These are phyloP conservation scores for Parafenestella ontariensis DNA, from an alignment of 2,329 filamentous ascomycete species.

Conservation along the genomic window DNA sequence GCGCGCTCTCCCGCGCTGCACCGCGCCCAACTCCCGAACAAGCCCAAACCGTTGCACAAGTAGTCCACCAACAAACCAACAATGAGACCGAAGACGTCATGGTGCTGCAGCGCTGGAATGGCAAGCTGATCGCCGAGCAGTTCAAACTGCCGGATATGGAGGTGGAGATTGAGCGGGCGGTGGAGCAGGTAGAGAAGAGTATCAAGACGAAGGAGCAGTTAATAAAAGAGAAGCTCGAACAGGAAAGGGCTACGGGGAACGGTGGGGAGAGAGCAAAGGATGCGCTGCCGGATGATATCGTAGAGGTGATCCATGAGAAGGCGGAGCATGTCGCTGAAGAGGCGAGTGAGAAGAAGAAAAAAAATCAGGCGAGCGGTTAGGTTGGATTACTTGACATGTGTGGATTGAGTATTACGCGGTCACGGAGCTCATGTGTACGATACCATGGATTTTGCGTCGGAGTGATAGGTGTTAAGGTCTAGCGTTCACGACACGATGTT, in stretches of 20 bases:
- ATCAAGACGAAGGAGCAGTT: constrained; percentile 51
- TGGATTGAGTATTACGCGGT: not conserved
- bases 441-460: not conserved
- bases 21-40: constrained; percentile 47
- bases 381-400: not conserved
- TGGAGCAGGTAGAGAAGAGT: constrained; percentile 57
- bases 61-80: constrained; percentile 50
- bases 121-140: constrained; percentile 58
- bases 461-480: not conserved
- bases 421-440: not conserved
- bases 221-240: constrained; percentile 46
- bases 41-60: constrained; percentile 46
- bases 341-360: constrained; percentile 12
- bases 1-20: constrained; percentile 49
- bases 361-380: not conserved
- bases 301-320: constrained; percentile 33
- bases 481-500: constrained; percentile 11
- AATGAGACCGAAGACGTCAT: constrained; percentile 55
- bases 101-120: constrained; percentile 59
- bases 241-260: constrained; percentile 40
- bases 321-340: constrained; percentile 32
- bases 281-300: constrained; percentile 33
- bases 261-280: constrained; percentile 38
- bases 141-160: constrained; percentile 60
- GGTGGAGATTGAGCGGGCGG: constrained; percentile 61